Percentiles rank a stretch among this genome's conserved stretches.
phyloP scores from a whole-genome alignment of 2,329 filamentous ascomycete species.

The Penicillium concentricum region DNA sequence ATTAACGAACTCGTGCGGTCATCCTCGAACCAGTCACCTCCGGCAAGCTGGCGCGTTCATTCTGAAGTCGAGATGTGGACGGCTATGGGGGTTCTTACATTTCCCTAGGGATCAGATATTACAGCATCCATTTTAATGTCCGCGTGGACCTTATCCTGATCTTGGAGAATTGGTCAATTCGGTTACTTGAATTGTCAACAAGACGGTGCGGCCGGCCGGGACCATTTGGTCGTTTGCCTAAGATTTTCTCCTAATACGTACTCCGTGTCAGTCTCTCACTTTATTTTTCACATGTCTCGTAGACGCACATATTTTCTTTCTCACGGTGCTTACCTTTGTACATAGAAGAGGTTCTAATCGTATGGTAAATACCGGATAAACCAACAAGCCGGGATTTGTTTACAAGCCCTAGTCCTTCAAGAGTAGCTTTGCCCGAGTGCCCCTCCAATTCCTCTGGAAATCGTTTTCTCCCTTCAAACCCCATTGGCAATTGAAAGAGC shows the following conservation, averaged over 20 bases:
- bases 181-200: conserved; percentile 57
- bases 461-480: neutral
- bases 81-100: conserved; percentile 55
- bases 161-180: conserved; percentile 63
- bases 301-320: neutral
- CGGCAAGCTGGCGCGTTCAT: conserved; percentile 53
- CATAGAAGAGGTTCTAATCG: neutral
- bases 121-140: conserved; percentile 62
- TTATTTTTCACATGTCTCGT: neutral
- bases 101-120: conserved; percentile 60
- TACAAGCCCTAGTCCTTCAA: neutral
- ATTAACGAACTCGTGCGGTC: too few species aligned
- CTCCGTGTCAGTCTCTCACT: neutral
- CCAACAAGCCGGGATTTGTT: neutral
- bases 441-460: neutral
- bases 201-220: conserved; percentile 43
- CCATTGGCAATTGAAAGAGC: neutral
- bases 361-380: neutral
- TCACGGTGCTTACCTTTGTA: neutral
- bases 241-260: conserved; percentile 16
- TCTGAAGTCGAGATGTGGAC: conserved; percentile 54
- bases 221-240: conserved; percentile 42
- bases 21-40: conserved; percentile 1
- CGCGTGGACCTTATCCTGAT: conserved; percentile 66
- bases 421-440: neutral